Base-by-base conservation (phyloP, 768 basidiomycete species). In the Calocybe gangraenosa region DNA sequence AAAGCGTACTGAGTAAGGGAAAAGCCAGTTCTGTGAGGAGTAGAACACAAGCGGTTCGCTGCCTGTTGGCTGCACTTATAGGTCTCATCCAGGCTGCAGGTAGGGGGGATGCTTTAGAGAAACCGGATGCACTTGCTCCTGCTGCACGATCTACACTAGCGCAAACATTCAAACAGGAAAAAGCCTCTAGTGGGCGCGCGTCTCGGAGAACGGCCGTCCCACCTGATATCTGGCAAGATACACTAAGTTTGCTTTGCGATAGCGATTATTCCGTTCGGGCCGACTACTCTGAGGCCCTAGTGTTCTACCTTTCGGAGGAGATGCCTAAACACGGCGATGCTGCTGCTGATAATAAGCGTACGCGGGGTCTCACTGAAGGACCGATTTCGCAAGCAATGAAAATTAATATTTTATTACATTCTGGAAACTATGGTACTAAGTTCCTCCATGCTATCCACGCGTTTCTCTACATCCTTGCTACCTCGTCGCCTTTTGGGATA, bases 151-250 rank as follows among this genome's bases (percentile, higher is more conserved):
- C 36, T 20, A 47, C 49, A 52, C 56, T 63, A 20, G 54, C 63
- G 15, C 50, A 61, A 49, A 51, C 60, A 44, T 55, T 63, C 5
- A 61, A 61, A 31, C 54, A 66, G 48, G 61, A 63, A 28, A 31
- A 51, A 11, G 53, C 49, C 39, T 51, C 55, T 17, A 55, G 61
- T 10, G 66, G 68, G 37, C 71, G 69, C 18, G 58, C 65, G 19
- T 70, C 79, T n/a, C 73, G 81, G 41, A 70, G 88, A 47, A 82
- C 80, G 8, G 74, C 74, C 49, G 76, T 96, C 23, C 73, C 84
- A 2, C 84, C 87, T 21, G 91, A 92, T 58, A 78, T 86, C 25
- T 95, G 92, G 92, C 89, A 92, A 59, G 92, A 95, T 49, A 93
- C 89, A 1, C 63, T 95, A 35, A 85, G 84, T 38, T 70, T 96